Evolutionary conservation across 2,329 filamentous ascomycete species (phyloP).

Genomic region (Cryphonectria radicalis): DNA sequence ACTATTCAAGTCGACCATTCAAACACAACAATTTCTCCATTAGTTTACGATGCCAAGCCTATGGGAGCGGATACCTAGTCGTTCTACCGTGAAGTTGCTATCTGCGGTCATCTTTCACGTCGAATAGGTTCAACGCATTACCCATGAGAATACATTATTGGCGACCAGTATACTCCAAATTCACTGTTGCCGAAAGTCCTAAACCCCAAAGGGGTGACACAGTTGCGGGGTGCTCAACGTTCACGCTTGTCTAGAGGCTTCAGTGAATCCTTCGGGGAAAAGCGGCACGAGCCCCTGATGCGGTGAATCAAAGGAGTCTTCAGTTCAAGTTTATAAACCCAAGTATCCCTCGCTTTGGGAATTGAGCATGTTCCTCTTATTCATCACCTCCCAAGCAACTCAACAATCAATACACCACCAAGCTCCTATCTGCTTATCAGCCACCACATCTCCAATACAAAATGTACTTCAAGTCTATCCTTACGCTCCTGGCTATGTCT

Average conservation of each 20-base stretch:
- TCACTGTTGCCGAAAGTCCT: too few relatives aligned
- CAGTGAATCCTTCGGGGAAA: neutral
- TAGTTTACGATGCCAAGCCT: neutral
- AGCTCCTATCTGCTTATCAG: neutral
- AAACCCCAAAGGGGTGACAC: neutral
- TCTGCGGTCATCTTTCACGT: neutral
- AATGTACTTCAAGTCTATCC: slow-evolving; percentile 8
- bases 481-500: slow-evolving; percentile 8
- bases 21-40: neutral
- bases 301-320: neutral
- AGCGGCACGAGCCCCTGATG: neutral
- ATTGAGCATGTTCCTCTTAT: neutral
- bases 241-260: neutral
- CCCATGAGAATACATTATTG: neutral
- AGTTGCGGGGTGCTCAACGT: neutral
- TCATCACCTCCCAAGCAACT: neutral
- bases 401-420: neutral
- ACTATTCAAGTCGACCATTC: neutral
- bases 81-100: neutral
- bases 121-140: neutral
- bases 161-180: neutral
- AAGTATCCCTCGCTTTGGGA: neutral
- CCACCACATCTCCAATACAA: neutral
- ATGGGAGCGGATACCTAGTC: neutral
- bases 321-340: neutral